These are phyloP conservation scores for Sporisorium scitamineum DNA, from an alignment of 1,284 basidiomycete species.

Conservation along the genomic window DNA sequence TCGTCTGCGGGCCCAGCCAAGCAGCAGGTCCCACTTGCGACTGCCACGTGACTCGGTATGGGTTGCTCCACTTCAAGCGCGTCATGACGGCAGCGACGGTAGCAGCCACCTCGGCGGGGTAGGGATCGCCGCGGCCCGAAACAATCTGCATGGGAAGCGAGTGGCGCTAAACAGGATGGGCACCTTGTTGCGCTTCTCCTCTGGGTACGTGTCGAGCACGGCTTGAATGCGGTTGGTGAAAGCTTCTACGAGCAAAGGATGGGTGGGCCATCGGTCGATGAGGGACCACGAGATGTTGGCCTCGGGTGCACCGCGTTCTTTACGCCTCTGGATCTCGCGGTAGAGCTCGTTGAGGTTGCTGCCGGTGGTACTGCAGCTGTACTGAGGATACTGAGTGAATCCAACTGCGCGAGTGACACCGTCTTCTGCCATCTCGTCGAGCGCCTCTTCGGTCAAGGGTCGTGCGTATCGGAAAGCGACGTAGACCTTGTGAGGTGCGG, in stretches of 20 bases:
- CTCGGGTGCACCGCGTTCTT: slow-evolving; percentile 69
- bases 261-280: slow-evolving; percentile 97
- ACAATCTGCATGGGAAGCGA: slow-evolving; percentile 83
- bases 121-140: slow-evolving; percentile 87
- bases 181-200: slow-evolving; percentile 76
- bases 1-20: slow-evolving; percentile 98
- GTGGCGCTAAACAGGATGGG: slow-evolving; percentile 97
- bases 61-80: slow-evolving; percentile 65
- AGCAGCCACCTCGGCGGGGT: slow-evolving; percentile 93
- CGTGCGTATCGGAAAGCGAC: slow-evolving; percentile 78
- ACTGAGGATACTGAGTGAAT: slow-evolving; percentile 99
- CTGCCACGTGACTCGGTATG: slow-evolving; percentile 95
- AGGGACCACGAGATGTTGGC: slow-evolving; percentile 90
- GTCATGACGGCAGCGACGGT: slow-evolving; percentile 73
- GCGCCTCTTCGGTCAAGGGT: slow-evolving; percentile 86
- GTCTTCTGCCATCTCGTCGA: slow-evolving; percentile 86
- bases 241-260: slow-evolving; percentile 92
- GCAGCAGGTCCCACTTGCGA: slow-evolving; percentile 96
- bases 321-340: slow-evolving; percentile 71
- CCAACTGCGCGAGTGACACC: slow-evolving; percentile 93
- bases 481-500: slow-evolving; percentile 95
- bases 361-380: slow-evolving; percentile 97
- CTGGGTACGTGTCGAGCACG: slow-evolving; percentile 83
- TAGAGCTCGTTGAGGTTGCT: slow-evolving; percentile 96
- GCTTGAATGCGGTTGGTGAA: slow-evolving; percentile 88